phyloP scores from a whole-genome alignment of 2,329 filamentous ascomycete genomes.

The Fusarium euwallaceae region DNA sequence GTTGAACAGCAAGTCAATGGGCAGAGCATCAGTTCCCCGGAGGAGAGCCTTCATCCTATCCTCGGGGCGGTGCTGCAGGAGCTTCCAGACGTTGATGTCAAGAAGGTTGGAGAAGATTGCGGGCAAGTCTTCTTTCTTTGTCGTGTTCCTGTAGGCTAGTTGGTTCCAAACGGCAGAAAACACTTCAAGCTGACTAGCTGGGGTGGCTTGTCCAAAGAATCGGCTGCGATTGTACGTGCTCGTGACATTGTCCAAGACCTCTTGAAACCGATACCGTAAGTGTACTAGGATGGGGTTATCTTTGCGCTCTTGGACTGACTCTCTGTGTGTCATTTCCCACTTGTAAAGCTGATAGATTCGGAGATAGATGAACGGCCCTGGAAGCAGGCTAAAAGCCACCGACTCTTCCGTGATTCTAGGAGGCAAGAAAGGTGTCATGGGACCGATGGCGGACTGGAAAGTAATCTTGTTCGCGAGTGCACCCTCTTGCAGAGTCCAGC shows the following conservation, averaged over 20 bases:
- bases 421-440: neutral
- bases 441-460: neutral
- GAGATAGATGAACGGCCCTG: neutral
- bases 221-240: neutral
- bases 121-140: neutral
- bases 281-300: too few species aligned
- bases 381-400: neutral
- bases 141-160: neutral
- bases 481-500: neutral
- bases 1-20: neutral
- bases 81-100: neutral
- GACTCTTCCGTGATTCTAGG: too few species aligned
- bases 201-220: neutral
- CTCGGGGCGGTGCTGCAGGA: neutral
- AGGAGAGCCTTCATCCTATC: neutral
- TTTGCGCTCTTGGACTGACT: too few species aligned
- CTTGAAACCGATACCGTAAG: neutral
- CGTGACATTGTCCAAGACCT: neutral
- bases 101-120: neutral
- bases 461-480: neutral
- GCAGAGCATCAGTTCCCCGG: neutral
- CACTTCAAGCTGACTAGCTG: neutral
- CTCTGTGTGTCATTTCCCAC: too few species aligned
- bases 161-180: neutral
- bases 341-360: too few species aligned